A percentile compares a stretch with the other conserved stretches of the same genome.
These are phyloP conservation scores for Kuraishia piskuri DNA, from an alignment of 805 yeast genomes.

Conservation along the genomic window DNA sequence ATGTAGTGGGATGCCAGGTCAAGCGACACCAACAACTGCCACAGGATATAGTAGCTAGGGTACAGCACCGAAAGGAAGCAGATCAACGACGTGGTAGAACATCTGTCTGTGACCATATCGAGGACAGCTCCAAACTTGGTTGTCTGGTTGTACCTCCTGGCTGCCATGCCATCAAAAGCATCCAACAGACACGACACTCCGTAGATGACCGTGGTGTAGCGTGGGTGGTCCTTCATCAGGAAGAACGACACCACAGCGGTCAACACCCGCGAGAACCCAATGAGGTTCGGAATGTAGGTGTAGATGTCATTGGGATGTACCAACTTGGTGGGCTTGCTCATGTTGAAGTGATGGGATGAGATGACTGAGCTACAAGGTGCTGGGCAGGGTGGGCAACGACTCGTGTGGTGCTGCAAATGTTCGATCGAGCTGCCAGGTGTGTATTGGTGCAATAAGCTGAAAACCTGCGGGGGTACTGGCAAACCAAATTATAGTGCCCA, in stretches of 20 bases:
- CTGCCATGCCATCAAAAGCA: conserved; percentile 95
- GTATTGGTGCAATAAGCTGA: too few relatives aligned
- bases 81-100: conserved; percentile 90
- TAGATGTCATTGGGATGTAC: conserved; percentile 1
- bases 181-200: conserved; percentile 86
- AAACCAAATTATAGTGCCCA: too few relatives aligned
- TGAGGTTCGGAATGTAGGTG: conserved; percentile 75
- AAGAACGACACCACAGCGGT: conserved; percentile 75
- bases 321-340: neutral
- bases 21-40: conserved; percentile 79
- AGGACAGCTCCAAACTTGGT: conserved; percentile 92
- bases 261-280: conserved; percentile 80
- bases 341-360: neutral
- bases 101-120: conserved; percentile 98
- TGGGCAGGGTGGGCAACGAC: too few relatives aligned
- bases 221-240: conserved; percentile 79
- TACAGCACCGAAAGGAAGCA: conserved; percentile 77
- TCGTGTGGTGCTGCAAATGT: too few relatives aligned
- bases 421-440: too few relatives aligned
- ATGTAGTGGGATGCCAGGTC: conserved; percentile 92
- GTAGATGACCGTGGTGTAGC: conserved; percentile 67
- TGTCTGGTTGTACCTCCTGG: conserved; percentile 81
- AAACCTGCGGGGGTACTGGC: too few relatives aligned
- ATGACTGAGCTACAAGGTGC: too few relatives aligned
- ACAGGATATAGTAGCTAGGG: conserved; percentile 58